Percentiles rank a stretch among this genome's conserved stretches.
Conservation (phyloP, 768 basidiomycete species). For the Suillus subaureus region DNA sequence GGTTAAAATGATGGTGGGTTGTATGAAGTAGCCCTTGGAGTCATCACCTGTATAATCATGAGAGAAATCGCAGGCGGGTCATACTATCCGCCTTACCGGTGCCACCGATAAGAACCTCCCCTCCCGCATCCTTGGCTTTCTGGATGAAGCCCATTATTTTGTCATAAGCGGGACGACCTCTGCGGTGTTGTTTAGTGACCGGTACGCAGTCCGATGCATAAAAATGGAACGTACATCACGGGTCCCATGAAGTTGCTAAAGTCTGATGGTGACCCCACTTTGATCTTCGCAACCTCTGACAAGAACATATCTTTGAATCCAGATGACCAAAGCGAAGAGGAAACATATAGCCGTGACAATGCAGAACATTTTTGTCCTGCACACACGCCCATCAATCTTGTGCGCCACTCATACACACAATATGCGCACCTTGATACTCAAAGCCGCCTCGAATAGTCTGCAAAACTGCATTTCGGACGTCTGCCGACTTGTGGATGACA, state of each 20-base stretch:
- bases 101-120: constrained; percentile 87
- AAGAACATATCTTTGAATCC: constrained; percentile 86
- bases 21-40: constrained; percentile 90
- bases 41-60: constrained; percentile 60
- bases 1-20: constrained; percentile 93
- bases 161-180: constrained; percentile 86
- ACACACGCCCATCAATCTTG: background rate
- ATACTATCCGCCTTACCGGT: constrained; percentile 48
- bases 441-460: constrained; percentile 89
- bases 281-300: constrained; percentile 79
- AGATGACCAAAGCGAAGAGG: constrained; percentile 79
- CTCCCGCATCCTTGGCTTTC: constrained; percentile 88
- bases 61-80: background rate
- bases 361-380: constrained; percentile 97
- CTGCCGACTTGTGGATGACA: constrained; percentile 84
- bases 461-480: constrained; percentile 80
- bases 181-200: constrained; percentile 28
- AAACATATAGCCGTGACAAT: constrained; percentile 87
- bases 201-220: background rate
- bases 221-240: constrained; percentile 69
- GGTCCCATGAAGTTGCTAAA: constrained; percentile 93
- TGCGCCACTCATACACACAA: background rate
- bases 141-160: constrained; percentile 81
- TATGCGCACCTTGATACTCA: constrained; percentile 83
- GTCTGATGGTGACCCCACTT: constrained; percentile 74